Percentiles rank a stretch among this genome's conserved stretches.
phyloP scores from a whole-genome alignment of 1,139 yeast genomes.

The Casaregolazyma lundiana region DNA sequence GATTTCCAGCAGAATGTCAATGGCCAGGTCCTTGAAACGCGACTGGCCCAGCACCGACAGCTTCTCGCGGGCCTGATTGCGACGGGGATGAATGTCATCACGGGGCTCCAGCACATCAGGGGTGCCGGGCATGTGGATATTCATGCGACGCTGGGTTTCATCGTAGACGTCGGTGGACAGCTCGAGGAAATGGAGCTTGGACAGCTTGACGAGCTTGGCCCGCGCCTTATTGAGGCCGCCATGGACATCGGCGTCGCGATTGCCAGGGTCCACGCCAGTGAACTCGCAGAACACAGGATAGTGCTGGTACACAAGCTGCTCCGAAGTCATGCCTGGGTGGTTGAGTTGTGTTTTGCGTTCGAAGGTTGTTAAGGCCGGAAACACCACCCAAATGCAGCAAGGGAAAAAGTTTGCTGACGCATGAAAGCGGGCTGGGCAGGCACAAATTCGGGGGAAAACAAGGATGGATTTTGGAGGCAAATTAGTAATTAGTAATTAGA shows the following conservation, averaged over 20 bases:
- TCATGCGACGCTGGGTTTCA: conserved; percentile 70
- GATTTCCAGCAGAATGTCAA: conserved; percentile 83
- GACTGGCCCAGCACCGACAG: conserved; percentile 77
- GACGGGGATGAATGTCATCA: conserved; percentile 69
- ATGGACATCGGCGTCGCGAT: conserved; percentile 1
- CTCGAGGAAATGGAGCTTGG: conserved; percentile 82
- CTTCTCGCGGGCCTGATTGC: conserved; percentile 94
- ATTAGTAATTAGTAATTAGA: no score
- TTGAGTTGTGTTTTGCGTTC: conserved; percentile 5
- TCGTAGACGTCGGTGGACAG: conserved; percentile 91
- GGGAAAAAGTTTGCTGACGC: background rate
- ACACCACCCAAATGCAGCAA: background rate
- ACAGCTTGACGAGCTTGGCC: conserved; percentile 74
- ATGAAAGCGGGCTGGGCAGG: no score
- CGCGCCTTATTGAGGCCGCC: conserved; percentile 58
- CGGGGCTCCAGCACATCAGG: conserved; percentile 27
- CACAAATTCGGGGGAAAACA: no score
- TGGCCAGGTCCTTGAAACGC: conserved; percentile 83
- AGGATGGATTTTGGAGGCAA: no score
- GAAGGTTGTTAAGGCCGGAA: no score
- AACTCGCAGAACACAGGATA: conserved; percentile 11
- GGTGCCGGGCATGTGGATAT: conserved; percentile 12
- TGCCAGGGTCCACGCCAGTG: conserved; percentile 4
- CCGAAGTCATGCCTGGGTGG: conserved; percentile 8
- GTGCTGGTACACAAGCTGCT: conserved; percentile 6